Percentiles rank a stretch among this genome's conserved stretches.
Conservation (phyloP, 768 basidiomycete species). For the Phylloporus arenicola region DNA sequence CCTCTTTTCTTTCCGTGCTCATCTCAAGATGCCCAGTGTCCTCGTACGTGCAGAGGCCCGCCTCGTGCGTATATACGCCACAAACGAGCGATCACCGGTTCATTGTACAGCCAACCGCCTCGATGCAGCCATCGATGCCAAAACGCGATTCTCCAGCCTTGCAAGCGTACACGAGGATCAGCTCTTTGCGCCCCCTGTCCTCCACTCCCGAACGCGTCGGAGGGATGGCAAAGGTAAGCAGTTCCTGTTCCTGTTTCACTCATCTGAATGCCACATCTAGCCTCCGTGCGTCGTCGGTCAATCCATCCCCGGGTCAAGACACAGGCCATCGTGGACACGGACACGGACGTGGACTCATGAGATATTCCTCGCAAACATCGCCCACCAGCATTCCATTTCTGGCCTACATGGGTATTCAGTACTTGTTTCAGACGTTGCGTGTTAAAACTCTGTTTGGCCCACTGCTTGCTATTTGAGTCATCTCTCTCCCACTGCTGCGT, state of each 20-base stretch:
- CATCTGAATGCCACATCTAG: not conserved
- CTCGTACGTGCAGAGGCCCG: slow-evolving; percentile 26
- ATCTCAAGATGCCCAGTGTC: slow-evolving; percentile 7
- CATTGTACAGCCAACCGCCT: slow-evolving; percentile 14
- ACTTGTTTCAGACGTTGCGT: not conserved
- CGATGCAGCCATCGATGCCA: slow-evolving; percentile 14
- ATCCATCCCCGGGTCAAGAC: not conserved
- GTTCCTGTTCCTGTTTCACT: slow-evolving; percentile 8
- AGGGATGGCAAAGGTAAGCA: slow-evolving; percentile 1
- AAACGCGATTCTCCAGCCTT: slow-evolving; percentile 4
- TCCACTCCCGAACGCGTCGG: slow-evolving; percentile 13
- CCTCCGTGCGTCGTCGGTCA: not conserved
- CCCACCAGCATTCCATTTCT: slow-evolving; percentile 5
- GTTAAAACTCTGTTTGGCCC: not conserved
- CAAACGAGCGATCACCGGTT: not conserved
- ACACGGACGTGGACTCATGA: slow-evolving; percentile 5
- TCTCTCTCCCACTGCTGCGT: not conserved
- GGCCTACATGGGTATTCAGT: not conserved
- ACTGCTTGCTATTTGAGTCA: not conserved
- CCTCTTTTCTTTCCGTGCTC: not conserved
- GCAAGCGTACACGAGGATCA: slow-evolving; percentile 10
- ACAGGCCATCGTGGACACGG: slow-evolving; percentile 4
- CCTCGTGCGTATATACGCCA: slow-evolving; percentile 27
- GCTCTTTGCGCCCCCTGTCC: slow-evolving; percentile 10
- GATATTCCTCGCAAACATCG: not conserved